A percentile compares a stretch with the other conserved stretches of the same genome.
Conservation (phyloP, 1,284 basidiomycete genomes). For the Pyrrhoderma noxium region DNA sequence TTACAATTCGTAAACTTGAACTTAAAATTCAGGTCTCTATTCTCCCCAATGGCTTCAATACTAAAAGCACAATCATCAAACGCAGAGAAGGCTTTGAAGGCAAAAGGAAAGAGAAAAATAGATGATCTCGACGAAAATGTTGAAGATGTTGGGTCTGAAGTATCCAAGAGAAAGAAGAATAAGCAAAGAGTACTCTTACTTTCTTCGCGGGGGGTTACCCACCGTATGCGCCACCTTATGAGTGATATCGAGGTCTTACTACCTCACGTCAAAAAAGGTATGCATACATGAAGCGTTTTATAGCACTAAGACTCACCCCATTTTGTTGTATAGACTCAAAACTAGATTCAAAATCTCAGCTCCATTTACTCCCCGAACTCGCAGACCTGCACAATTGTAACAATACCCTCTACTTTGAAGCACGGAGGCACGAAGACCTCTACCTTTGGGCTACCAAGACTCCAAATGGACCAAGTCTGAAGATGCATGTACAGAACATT, state of each 20-base stretch:
- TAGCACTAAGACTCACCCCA: not conserved
- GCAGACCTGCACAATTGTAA: conserved; percentile 98
- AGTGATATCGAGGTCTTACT: conserved; percentile 86
- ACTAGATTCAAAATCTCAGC: conserved; percentile 94
- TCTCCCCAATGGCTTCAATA: conserved; percentile 57
- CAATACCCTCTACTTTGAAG: conserved; percentile 97
- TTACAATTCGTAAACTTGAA: not conserved
- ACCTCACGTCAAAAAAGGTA: conserved; percentile 96
- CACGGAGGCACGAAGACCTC: conserved; percentile 89
- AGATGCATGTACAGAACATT: conserved; percentile 96
- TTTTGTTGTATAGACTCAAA: conserved; percentile 69
- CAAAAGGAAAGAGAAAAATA: conserved; percentile 54
- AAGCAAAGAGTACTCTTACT: conserved; percentile 87
- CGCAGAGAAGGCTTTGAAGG: conserved; percentile 41
- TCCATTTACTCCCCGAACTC: conserved; percentile 91
- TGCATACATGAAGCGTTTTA: conserved; percentile 23
- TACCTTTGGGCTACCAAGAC: conserved; percentile 97
- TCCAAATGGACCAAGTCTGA: conserved; percentile 95
- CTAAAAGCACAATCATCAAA: conserved; percentile 58
- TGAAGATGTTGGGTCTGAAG: conserved; percentile 23
- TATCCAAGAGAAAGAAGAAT: conserved; percentile 60
- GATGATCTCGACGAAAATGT: conserved; percentile 45
- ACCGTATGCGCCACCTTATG: conserved; percentile 97
- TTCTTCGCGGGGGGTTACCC: conserved; percentile 91
- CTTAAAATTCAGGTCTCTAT: not conserved